Conservation (phyloP, 2,329 filamentous ascomycete genomes). For the Xylariaceae sp. region DNA sequence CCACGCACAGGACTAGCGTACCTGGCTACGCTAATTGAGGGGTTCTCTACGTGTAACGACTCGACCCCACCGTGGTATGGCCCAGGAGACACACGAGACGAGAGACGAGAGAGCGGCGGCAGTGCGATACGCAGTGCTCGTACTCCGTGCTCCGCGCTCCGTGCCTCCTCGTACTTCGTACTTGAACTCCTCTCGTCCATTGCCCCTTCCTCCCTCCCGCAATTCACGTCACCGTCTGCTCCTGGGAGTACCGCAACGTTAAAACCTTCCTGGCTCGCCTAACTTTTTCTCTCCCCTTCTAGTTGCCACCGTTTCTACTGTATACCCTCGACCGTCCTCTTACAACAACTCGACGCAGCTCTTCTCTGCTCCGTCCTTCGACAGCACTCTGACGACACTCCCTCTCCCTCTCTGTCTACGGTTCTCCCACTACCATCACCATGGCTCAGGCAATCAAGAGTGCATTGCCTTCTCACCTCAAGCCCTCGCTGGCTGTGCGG, state of each 20-base stretch:
- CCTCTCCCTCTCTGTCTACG: neutral
- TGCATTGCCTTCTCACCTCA: slow-evolving; percentile 80
- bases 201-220: slow-evolving; percentile 14
- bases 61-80: neutral
- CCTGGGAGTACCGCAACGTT: slow-evolving; percentile 5
- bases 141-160: neutral
- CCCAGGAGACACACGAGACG: neutral
- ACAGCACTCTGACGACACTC: slow-evolving; percentile 7
- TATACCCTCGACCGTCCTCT: neutral
- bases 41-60: neutral
- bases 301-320: neutral
- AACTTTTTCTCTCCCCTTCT: slow-evolving; percentile 15
- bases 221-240: slow-evolving; percentile 18
- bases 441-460: slow-evolving; percentile 70
- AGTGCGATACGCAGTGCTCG: no score
- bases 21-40: neutral
- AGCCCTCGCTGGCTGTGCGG: slow-evolving; percentile 47
- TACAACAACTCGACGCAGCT: neutral
- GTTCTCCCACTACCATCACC: slow-evolving; percentile 6
- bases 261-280: slow-evolving; percentile 24
- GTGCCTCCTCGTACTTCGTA: neutral
- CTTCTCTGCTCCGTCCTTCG: neutral
- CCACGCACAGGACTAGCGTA: neutral
- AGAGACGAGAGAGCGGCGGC: no score
- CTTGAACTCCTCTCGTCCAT: neutral